A percentile compares a stretch with the other conserved stretches of the same genome.
Evolutionary conservation across 257 asterid species (phyloP).

Genomic region (Nicotiana otophora): DNA sequence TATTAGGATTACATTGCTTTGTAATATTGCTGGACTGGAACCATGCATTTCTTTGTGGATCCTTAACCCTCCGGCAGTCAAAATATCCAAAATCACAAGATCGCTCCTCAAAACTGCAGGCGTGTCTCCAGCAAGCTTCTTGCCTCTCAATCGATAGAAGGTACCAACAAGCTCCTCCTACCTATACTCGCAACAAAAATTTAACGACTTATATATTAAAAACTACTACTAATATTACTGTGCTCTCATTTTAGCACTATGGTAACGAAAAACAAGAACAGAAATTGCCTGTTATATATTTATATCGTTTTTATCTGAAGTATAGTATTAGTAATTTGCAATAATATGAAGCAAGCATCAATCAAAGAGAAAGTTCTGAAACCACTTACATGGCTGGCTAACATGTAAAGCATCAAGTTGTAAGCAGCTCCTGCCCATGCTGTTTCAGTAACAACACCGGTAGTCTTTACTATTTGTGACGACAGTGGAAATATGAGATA

Average conservation of each 20-base stretch:
- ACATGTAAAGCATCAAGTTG: constrained; percentile 88
- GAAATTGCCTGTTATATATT: no score
- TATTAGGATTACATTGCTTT: constrained; percentile 45
- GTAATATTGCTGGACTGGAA: constrained; percentile 64
- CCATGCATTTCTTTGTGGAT: constrained; percentile 49
- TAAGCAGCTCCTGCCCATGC: constrained; percentile 99
- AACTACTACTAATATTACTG: neutral
- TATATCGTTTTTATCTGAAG: no score
- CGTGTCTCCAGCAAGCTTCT: constrained; percentile 86
- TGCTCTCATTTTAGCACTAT: neutral
- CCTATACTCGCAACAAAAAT: constrained; percentile 23
- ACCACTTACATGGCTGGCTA: constrained; percentile 92
- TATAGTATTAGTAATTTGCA: no score
- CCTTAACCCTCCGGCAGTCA: constrained; percentile 50
- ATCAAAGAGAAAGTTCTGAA: neutral
- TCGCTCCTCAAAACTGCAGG: constrained; percentile 45
- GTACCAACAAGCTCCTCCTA: constrained; percentile 94
- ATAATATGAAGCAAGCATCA: no score
- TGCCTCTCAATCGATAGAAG: constrained; percentile 88
- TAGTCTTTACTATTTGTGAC: constrained; percentile 79
- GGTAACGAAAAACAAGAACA: neutral
- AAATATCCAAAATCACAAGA: constrained; percentile 53
- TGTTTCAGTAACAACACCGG: constrained; percentile 93
- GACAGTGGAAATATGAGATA: constrained; percentile 80
- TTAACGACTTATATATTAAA: neutral